These are phyloP conservation scores for Pisolithus marmoratus DNA, from an alignment of 768 basidiomycete species.

Conservation along the genomic window DNA sequence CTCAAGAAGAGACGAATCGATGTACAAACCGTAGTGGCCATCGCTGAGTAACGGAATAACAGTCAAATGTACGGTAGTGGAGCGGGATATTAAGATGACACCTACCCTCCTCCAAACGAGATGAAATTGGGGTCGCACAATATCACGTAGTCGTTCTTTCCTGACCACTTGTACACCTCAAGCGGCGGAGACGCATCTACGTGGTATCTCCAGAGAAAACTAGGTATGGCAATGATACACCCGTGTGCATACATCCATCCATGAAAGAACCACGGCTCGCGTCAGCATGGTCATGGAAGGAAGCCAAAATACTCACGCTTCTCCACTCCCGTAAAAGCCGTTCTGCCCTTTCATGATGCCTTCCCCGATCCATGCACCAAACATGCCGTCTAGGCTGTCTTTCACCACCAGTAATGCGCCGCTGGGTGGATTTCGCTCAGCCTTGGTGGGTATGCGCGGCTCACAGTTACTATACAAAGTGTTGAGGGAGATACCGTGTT, in stretches of 20 bases:
- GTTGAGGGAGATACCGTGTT: conserved; percentile 88
- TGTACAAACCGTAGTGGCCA: conserved; percentile 82
- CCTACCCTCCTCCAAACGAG: conserved; percentile 91
- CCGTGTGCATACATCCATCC: not conserved
- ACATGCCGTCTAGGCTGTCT: conserved; percentile 58
- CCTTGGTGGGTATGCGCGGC: conserved; percentile 23
- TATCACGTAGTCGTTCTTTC: conserved; percentile 84
- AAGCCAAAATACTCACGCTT: conserved; percentile 50
- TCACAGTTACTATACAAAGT: conserved; percentile 76
- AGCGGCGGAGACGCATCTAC: conserved; percentile 33
- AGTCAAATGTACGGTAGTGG: no score
- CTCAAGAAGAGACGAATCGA: conserved; percentile 74
- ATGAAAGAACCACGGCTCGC: not conserved
- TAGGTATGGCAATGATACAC: conserved; percentile 17
- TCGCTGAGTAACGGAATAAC: conserved; percentile 41
- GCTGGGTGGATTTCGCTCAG: conserved; percentile 23
- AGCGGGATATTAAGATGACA: conserved; percentile 7
- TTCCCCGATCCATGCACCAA: conserved; percentile 84
- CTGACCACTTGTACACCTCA: conserved; percentile 76
- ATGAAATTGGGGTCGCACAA: conserved; percentile 76
- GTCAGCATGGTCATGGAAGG: not conserved
- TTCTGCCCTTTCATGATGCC: conserved; percentile 55
- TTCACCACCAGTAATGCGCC: no score
- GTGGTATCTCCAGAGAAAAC: conserved; percentile 72
- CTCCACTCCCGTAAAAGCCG: conserved; percentile 83